Evolutionary conservation across 2,329 filamentous ascomycete species (phyloP).

Genomic region (Alternaria sp.): DNA sequence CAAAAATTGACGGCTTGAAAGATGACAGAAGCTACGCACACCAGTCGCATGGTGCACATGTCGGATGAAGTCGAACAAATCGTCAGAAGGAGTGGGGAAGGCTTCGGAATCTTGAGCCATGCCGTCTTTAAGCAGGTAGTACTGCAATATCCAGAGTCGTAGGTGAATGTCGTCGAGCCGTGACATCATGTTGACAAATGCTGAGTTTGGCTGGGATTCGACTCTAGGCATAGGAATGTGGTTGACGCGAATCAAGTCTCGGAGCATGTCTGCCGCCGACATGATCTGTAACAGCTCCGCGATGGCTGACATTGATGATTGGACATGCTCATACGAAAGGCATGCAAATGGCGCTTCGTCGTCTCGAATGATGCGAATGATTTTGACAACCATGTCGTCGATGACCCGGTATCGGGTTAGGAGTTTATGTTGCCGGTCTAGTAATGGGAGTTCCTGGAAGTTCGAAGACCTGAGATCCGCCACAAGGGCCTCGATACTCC

Average conservation of each 20-base stretch:
- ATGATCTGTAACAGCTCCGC: constrained; percentile 76
- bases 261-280: constrained; percentile 80
- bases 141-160: constrained; percentile 86
- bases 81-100: constrained; percentile 73
- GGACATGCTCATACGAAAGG: constrained; percentile 80
- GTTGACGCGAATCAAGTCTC: constrained; percentile 85
- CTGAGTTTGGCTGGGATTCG: constrained; percentile 59
- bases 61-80: constrained; percentile 80
- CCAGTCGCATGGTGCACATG: constrained; percentile 86
- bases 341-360: constrained; percentile 79
- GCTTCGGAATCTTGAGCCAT: constrained; percentile 70
- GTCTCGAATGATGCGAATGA: constrained; percentile 71
- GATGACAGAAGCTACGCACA: constrained; percentile 83
- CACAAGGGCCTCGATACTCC: constrained; percentile 84
- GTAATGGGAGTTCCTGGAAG: constrained; percentile 63
- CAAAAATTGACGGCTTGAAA: constrained; percentile 85
- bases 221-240: constrained; percentile 69
- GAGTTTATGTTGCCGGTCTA: constrained; percentile 73
- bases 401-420: constrained; percentile 80
- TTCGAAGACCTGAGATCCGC: constrained; percentile 70
- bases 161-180: constrained; percentile 88
- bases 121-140: constrained; percentile 78
- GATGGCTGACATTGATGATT: constrained; percentile 74
- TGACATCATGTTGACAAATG: constrained; percentile 62
- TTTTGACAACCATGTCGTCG: constrained; percentile 76